Conservation (phyloP, 2,329 filamentous ascomycete species). For the Tolypocladium endophyticum region DNA sequence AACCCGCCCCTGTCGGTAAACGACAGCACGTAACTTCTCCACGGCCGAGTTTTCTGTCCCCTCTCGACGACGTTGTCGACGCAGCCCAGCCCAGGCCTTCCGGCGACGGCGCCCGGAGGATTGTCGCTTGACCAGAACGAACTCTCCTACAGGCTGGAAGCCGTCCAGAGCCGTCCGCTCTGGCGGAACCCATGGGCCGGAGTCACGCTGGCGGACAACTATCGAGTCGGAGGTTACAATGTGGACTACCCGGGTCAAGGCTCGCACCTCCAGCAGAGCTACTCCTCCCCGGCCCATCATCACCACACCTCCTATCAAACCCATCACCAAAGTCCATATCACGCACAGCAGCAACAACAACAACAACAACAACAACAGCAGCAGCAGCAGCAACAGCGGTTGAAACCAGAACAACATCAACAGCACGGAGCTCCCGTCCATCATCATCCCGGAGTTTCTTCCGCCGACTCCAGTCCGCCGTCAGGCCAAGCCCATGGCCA, state of each 20-base stretch:
- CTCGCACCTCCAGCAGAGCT: conserved; percentile 52
- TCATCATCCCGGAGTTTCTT: conserved; percentile 31
- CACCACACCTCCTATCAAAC: conserved; percentile 9
- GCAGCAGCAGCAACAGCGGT: conserved; percentile 24
- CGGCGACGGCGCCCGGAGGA: conserved; percentile 33
- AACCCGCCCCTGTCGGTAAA: neutral
- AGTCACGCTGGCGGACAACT: conserved; percentile 65
- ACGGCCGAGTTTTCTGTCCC: neutral
- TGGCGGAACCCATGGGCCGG: conserved; percentile 65
- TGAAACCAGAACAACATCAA: neutral
- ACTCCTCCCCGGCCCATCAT: conserved; percentile 36
- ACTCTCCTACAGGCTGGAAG: conserved; percentile 52
- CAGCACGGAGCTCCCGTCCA: conserved; percentile 34
- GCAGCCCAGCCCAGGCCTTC: conserved; percentile 1
- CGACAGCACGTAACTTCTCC: neutral
- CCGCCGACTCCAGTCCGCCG: conserved; percentile 35
- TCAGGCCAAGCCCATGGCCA: conserved; percentile 25
- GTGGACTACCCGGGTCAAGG: conserved; percentile 64
- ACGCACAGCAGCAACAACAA: conserved; percentile 25
- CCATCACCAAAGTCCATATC: conserved; percentile 6
- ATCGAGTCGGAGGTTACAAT: conserved; percentile 64
- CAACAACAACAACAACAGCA: neutral
- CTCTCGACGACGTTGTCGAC: conserved; percentile 2
- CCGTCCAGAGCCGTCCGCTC: conserved; percentile 67
- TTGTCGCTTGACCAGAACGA: conserved; percentile 41